A percentile compares a stretch with the other conserved stretches of the same genome.
phyloP scores from a whole-genome alignment of 768 basidiomycete species.

The Mycena sanguinolenta region DNA sequence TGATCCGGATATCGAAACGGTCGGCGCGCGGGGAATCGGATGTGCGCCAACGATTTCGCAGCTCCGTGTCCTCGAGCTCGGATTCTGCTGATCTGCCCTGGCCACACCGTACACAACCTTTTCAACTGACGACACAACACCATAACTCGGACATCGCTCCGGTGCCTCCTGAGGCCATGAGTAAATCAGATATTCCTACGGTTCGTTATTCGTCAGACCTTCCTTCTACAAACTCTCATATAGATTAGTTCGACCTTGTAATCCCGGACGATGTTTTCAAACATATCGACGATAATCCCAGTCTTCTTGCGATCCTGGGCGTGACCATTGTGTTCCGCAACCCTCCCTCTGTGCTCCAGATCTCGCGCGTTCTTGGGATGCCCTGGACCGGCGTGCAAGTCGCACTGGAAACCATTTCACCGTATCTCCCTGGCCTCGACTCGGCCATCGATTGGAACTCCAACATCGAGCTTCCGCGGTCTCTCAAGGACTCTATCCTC shows the following conservation, averaged over 20 bases:
- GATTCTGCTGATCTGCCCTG: no score
- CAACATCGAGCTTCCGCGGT: not conserved
- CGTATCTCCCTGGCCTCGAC: not conserved
- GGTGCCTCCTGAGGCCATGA: no score
- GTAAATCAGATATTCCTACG: no score
- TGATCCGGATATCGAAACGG: no score
- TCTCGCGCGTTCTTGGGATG: constrained; percentile 11
- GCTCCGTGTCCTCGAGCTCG: no score
- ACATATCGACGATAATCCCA: not conserved
- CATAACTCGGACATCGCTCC: no score
- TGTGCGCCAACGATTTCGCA: not conserved
- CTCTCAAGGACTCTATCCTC: not conserved
- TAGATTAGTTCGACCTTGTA: not conserved
- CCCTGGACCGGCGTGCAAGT: not conserved
- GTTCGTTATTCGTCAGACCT: no score
- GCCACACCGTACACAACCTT: no score
- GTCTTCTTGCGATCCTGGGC: constrained; percentile 1
- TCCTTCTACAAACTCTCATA: not conserved
- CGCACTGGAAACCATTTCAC: constrained; percentile 2
- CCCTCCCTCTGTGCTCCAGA: constrained; percentile 14
- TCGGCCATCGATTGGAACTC: not conserved
- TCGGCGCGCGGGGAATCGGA: no score
- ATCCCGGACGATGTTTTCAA: not conserved
- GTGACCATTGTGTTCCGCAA: constrained; percentile 9
- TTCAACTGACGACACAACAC: no score